These are phyloP conservation scores for Purshia tridentata DNA, from an alignment of 306 rosid genomes.

Conservation along the genomic window DNA sequence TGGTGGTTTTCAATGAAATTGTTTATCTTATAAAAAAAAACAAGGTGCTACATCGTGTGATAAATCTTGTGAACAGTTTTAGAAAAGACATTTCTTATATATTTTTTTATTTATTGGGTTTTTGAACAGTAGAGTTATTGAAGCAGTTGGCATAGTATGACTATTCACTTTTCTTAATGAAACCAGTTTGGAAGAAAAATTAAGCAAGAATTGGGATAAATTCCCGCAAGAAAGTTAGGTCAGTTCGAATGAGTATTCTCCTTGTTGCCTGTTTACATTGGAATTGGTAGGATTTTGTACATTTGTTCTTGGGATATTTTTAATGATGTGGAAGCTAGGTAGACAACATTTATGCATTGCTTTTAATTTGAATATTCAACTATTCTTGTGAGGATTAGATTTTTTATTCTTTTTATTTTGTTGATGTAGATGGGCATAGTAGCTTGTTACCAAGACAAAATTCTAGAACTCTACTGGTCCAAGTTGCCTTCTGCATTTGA, in stretches of 20 bases:
- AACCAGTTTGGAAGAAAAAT: background rate
- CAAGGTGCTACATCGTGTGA: background rate
- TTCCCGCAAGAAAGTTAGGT: background rate
- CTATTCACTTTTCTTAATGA: background rate
- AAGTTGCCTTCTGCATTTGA: conserved; percentile 1
- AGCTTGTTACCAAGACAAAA: background rate
- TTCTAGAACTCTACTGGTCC: background rate
- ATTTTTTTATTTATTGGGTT: too few species aligned
- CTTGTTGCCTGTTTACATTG: background rate
- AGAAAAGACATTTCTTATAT: background rate
- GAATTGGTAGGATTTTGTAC: background rate
- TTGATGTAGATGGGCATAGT: background rate
- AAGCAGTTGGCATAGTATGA: background rate
- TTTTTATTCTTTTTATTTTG: background rate
- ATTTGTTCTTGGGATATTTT: conserved; percentile 1
- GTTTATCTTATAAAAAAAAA: background rate
- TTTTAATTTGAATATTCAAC: background rate
- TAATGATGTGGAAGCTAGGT: background rate
- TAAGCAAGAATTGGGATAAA: background rate
- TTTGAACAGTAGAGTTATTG: background rate
- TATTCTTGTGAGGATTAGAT: background rate
- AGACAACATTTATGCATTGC: background rate
- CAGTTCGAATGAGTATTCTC: background rate
- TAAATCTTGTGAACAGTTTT: background rate
- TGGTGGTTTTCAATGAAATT: background rate